phyloP scores from a whole-genome alignment of 2,329 filamentous ascomycete genomes.

The Trichocomaceae sp. region DNA sequence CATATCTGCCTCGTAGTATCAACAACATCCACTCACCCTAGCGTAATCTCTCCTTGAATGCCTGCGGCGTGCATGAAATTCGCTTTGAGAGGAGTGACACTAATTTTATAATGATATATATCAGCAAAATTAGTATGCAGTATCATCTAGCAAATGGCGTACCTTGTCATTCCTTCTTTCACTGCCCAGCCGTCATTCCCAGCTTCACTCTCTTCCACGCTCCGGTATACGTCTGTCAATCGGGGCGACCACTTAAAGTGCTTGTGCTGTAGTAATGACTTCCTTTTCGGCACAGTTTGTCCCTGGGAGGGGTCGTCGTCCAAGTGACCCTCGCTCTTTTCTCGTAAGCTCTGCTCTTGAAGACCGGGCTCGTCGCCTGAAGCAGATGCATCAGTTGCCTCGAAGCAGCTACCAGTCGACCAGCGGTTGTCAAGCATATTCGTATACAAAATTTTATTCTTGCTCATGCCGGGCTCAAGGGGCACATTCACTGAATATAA shows the following conservation, averaged over 20 bases:
- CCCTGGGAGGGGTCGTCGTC: slow-evolving; percentile 20
- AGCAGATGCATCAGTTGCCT: slow-evolving; percentile 62
- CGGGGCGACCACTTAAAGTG: slow-evolving; percentile 93
- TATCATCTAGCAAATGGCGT: slow-evolving; percentile 15
- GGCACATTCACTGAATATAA: slow-evolving; percentile 92
- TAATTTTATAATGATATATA: slow-evolving; percentile 34
- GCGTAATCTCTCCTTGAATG: slow-evolving; percentile 65
- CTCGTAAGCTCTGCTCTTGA: slow-evolving; percentile 67
- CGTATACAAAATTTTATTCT: slow-evolving; percentile 71
- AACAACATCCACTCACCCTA: slow-evolving; percentile 57
- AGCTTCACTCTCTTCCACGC: slow-evolving; percentile 69
- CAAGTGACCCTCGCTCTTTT: slow-evolving; percentile 48
- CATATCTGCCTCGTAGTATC: slow-evolving; percentile 17
- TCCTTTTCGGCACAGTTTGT: slow-evolving; percentile 18
- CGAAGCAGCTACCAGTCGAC: slow-evolving; percentile 76
- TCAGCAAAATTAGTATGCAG: not conserved
- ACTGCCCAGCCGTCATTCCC: slow-evolving; percentile 94
- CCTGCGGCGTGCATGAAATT: slow-evolving; percentile 78
- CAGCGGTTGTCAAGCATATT: slow-evolving; percentile 87
- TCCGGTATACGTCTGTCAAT: slow-evolving; percentile 79
- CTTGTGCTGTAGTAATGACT: slow-evolving; percentile 60
- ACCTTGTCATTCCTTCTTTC: slow-evolving; percentile 80
- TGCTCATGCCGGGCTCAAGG: slow-evolving; percentile 66
- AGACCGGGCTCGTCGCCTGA: slow-evolving; percentile 55
- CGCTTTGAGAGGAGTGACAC: slow-evolving; percentile 82